Percentiles rank a stretch among this genome's conserved stretches.
Conservation (phyloP, 2,329 filamentous ascomycete species). For the Leptosphaerulina australis region DNA sequence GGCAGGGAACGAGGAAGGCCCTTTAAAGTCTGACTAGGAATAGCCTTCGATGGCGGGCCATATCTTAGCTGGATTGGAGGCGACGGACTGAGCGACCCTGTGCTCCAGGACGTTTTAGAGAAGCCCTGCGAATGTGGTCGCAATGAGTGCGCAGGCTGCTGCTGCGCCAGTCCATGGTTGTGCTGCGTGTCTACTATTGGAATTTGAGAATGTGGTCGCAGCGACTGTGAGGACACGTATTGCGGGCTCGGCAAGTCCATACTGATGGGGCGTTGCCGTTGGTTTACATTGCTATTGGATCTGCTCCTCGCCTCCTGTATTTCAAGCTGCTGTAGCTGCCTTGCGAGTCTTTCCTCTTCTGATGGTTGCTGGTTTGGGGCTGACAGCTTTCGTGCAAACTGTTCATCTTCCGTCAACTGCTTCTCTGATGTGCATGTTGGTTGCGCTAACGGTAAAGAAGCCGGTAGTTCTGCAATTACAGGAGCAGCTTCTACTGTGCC, state of each 20-base stretch:
- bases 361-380: conserved; percentile 37
- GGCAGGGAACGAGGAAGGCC: too few relatives aligned
- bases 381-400: conserved; percentile 37
- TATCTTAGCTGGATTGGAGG: conserved; percentile 3
- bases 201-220: conserved; percentile 17
- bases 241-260: conserved; percentile 19
- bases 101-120: conserved; percentile 18
- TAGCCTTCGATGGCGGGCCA: conserved; percentile 27
- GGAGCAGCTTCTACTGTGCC: conserved; percentile 13
- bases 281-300: conserved; percentile 30
- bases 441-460: conserved; percentile 34
- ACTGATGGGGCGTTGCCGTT: conserved; percentile 20
- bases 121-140: conserved; percentile 22
- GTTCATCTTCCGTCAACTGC: conserved; percentile 41
- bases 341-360: conserved; percentile 40
- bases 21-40: background rate
- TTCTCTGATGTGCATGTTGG: conserved; percentile 34
- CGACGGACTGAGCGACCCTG: conserved; percentile 22
- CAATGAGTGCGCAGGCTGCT: conserved; percentile 19
- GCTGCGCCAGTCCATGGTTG: conserved; percentile 18
- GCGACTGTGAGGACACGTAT: background rate
- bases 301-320: conserved; percentile 29
- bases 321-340: conserved; percentile 37
- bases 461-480: conserved; percentile 38
- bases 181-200: conserved; percentile 1